Conservation (phyloP, 192 early-diverging fungal genomes). For the Jimgerdemannia lactiflua region DNA sequence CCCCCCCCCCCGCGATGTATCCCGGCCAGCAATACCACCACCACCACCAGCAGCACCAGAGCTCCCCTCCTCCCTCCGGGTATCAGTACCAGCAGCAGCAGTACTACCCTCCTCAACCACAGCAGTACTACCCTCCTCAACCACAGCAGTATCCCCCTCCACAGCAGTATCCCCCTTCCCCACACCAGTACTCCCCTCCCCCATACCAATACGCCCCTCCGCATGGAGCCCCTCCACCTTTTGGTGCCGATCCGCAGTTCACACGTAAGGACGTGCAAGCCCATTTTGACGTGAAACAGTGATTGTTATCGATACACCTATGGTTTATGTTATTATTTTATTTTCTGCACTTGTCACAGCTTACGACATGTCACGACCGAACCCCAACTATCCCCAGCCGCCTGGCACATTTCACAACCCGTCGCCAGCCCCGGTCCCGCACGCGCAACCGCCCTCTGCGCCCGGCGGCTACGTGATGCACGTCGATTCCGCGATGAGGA, state of each 20-base stretch:
- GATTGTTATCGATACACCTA: constrained; percentile 15
- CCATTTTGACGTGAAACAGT: not conserved
- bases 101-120: no score
- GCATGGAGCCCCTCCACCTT: not conserved
- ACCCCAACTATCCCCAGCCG: constrained; percentile 26
- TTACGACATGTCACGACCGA: not conserved
- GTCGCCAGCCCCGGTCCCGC: constrained; percentile 13
- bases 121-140: no score
- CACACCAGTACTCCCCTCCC: constrained; percentile 14
- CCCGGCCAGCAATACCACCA: constrained; percentile 16
- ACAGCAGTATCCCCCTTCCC: constrained; percentile 10
- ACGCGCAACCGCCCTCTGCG: constrained; percentile 10
- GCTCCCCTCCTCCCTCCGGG: no score
- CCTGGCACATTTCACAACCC: constrained; percentile 23
- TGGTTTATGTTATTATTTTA: not conserved
- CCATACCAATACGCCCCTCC: constrained; percentile 18
- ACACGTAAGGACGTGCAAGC: constrained; percentile 9
- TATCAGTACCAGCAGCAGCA: no score
- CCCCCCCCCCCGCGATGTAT: constrained; percentile 13
- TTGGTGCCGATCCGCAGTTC: constrained; percentile 18
- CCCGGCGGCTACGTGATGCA: constrained; percentile 24
- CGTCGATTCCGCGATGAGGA: constrained; percentile 21
- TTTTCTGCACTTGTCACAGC: not conserved
- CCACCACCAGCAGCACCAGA: no score
- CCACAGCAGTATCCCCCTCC: constrained; percentile 1